Evolutionary conservation across 1,284 basidiomycete species (phyloP).

Genomic region (Marasmius oreades): DNA sequence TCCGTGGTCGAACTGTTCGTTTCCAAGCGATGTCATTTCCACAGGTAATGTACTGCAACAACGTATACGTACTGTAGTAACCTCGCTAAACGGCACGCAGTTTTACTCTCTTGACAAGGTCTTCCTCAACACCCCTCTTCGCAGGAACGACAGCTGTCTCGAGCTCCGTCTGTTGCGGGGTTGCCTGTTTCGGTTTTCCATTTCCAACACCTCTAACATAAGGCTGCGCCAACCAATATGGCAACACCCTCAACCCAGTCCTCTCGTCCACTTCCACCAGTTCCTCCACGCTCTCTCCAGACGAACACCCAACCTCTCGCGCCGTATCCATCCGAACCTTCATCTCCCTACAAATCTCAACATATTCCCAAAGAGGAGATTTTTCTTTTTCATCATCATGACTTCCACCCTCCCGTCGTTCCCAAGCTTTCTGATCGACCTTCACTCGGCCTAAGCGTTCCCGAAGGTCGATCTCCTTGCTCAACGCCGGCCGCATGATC

Average conservation of each 20-base stretch:
- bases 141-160: neutral
- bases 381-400: constrained; percentile 29
- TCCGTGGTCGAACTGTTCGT: too few relatives aligned
- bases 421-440: constrained; percentile 24
- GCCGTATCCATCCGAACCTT: constrained; percentile 62
- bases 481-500: constrained; percentile 78
- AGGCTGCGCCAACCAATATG: constrained; percentile 85
- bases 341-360: constrained; percentile 64
- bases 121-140: neutral
- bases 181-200: neutral
- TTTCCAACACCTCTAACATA: constrained; percentile 58
- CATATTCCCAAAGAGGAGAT: constrained; percentile 43
- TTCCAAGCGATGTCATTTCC: too few relatives aligned
- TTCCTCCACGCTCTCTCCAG: constrained; percentile 36
- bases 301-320: constrained; percentile 40
- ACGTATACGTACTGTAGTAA: too few relatives aligned
- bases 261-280: constrained; percentile 45
- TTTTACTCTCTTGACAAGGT: neutral
- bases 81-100: too few relatives aligned
- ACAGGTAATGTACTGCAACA: too few relatives aligned
- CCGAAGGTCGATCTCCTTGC: constrained; percentile 68
- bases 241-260: constrained; percentile 60
- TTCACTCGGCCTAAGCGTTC: constrained; percentile 60
- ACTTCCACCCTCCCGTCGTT: neutral
- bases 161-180: neutral